Percentiles rank a stretch among this genome's conserved stretches.
Evolutionary conservation across 371 early-diverging fungal species (phyloP).

Genomic region (Batkoa obscura): DNA sequence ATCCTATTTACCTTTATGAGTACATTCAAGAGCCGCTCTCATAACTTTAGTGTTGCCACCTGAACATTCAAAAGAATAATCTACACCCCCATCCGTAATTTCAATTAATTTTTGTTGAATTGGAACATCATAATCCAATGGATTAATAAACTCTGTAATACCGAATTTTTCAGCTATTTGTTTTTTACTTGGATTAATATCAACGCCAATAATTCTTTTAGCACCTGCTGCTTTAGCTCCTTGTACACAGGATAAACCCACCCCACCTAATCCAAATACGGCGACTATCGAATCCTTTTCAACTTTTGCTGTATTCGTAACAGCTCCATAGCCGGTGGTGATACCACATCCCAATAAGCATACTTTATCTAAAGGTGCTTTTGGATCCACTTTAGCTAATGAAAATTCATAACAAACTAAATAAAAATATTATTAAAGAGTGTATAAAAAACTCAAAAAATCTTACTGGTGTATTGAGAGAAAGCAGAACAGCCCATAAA

Average conservation of each 20-base stretch:
- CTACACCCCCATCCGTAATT: conserved; percentile 85
- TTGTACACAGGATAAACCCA: conserved; percentile 81
- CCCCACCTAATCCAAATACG: conserved; percentile 90
- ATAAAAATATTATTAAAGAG: not conserved
- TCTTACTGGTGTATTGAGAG: conserved; percentile 67
- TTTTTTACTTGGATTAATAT: conserved; percentile 70
- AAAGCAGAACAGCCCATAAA: conserved; percentile 96
- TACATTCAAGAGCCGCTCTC: conserved; percentile 80
- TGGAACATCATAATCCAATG: conserved; percentile 50
- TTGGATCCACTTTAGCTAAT: conserved; percentile 64
- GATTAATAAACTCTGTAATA: conserved; percentile 84
- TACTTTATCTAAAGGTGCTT: conserved; percentile 62
- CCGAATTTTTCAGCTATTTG: conserved; percentile 68
- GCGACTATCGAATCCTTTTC: conserved; percentile 56
- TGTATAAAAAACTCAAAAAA: conserved; percentile 3
- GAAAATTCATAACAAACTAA: conserved; percentile 74
- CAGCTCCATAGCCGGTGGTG: conserved; percentile 93
- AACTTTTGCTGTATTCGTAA: conserved; percentile 79
- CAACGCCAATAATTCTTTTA: conserved; percentile 72
- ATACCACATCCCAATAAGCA: conserved; percentile 90
- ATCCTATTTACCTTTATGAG: not conserved
- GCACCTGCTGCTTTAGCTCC: conserved; percentile 62
- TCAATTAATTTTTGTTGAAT: conserved; percentile 74
- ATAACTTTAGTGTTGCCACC: conserved; percentile 81
- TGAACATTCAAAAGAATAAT: conserved; percentile 90